Percentiles rank a stretch among this genome's conserved stretches.
Evolutionary conservation across 345 rosid genomes (phyloP).

Genomic region (Clausena lansium): DNA sequence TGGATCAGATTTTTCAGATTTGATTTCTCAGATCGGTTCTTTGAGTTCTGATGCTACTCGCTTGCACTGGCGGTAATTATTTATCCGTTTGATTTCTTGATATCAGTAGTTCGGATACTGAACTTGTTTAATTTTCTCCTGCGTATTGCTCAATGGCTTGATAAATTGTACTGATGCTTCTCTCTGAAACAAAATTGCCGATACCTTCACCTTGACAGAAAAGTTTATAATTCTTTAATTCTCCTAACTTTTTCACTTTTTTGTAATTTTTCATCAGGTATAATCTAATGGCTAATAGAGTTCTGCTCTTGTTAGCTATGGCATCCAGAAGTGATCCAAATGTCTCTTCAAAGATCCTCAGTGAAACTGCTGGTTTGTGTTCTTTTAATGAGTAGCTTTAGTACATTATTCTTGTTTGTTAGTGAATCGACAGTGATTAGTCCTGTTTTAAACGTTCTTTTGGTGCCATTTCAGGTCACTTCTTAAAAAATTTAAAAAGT

Average conservation of each 20-base stretch:
- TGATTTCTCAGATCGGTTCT: constrained; percentile 82
- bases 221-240: too few relatives aligned
- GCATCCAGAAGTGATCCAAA: constrained; percentile 67
- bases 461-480: constrained; percentile 68
- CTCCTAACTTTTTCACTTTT: neutral
- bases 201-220: neutral
- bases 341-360: constrained; percentile 66
- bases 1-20: constrained; percentile 63
- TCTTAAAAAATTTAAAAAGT: constrained; percentile 88
- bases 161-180: constrained; percentile 1
- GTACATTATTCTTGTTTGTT: neutral
- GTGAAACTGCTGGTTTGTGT: constrained; percentile 82
- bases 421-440: constrained; percentile 3
- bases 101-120: constrained; percentile 4
- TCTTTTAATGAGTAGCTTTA: constrained; percentile 19
- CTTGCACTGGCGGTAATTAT: constrained; percentile 92
- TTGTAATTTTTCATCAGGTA: constrained; percentile 50
- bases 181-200: constrained; percentile 10
- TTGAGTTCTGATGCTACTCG: constrained; percentile 88
- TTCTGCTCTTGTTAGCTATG: constrained; percentile 90
- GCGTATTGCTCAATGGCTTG: neutral
- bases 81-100: constrained; percentile 16
- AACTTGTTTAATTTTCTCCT: constrained; percentile 13
- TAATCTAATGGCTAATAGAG: constrained; percentile 98
- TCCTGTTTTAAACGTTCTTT: neutral